Evolutionary conservation across 306 rosid genomes (phyloP), one percentile per base, ranked within the genome.

Genomic region (Vicia faba): DNA sequence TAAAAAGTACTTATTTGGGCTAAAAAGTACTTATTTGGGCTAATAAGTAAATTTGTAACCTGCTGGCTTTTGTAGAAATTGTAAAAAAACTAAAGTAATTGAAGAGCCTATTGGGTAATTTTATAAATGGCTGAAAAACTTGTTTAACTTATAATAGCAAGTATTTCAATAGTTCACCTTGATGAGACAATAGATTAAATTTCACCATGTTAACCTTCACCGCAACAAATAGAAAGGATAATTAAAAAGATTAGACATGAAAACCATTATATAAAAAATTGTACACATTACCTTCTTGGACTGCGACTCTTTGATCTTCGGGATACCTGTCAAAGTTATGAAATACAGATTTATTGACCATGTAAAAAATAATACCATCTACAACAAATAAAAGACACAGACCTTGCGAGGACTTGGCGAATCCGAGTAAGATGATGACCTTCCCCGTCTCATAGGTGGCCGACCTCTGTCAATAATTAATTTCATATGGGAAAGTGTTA

Each of bases 401-500:
- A 95, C 99, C 97, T 95, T 91, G 77, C 87, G 89, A 19, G 96
- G 97, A 82, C 91, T 87, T 71, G 96, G 99, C 26, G 99, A 95
- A 58, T 72, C 90, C 58, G 97, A 95, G 74, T 66, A 87, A 19
- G 99, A 95, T 39, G 96, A 84, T 29, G 98, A 95, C 75, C 95
- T 83, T 64, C 95, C 96, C 12, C 92, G 97, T 73, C 95, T 86
- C 11, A 81, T 70, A 50, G 92, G 91, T 61, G 75, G 96, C 8
- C 96, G 82, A 46, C 95, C 96, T 76, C 99, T 91, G 89, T 66
- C 44, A 50, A 63, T 68, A 68, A 43, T 61, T 10, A 43, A 50
- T 20, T 48, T 55, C 0, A 69, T 6, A 9, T 8, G 11, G 11
- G 11, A 12, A 69, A 39, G 66, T 35, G 20, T 51, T 14, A 39